Percentiles rank a stretch among this genome's conserved stretches.
These are phyloP conservation scores for Botryotinia convoluta DNA, from an alignment of 2,329 filamentous ascomycete genomes.

Conservation along the genomic window DNA sequence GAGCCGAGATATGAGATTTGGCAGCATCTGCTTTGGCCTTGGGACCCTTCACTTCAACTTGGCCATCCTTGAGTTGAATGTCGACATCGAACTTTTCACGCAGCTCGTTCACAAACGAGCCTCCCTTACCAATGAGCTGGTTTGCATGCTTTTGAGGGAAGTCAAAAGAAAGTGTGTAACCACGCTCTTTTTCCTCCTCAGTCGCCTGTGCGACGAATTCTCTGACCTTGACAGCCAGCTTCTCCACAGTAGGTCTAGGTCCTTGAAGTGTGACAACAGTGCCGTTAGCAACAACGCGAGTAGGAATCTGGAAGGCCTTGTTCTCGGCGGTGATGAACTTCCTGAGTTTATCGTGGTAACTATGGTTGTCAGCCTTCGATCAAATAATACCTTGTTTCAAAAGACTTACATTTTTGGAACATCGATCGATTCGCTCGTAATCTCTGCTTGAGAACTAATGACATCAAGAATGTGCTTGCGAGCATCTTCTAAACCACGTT, in stretches of 20 bases:
- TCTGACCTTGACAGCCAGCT: constrained; percentile 68
- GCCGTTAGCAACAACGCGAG: constrained; percentile 57
- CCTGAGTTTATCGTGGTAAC: constrained; percentile 60
- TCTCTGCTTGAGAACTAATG: constrained; percentile 57
- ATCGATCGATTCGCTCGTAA: constrained; percentile 52
- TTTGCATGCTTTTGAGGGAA: constrained; percentile 96
- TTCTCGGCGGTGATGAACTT: constrained; percentile 66
- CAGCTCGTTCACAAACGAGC: constrained; percentile 63
- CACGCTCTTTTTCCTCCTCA: constrained; percentile 89
- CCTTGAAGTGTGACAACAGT: constrained; percentile 72
- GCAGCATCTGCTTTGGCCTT: constrained; percentile 90
- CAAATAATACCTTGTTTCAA: too few species aligned
- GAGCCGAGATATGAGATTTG: constrained; percentile 73
- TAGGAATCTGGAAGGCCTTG: constrained; percentile 57
- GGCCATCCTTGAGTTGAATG: constrained; percentile 89
- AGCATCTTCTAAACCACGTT: constrained; percentile 55
- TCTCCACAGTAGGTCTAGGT: constrained; percentile 68
- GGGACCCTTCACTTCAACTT: constrained; percentile 92
- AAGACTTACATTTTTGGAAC: constrained; percentile 54
- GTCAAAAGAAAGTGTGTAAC: constrained; percentile 81
- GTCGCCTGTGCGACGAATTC: constrained; percentile 84
- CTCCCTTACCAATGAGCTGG: constrained; percentile 69
- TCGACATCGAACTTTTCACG: constrained; percentile 67
- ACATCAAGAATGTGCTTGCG: constrained; percentile 56
- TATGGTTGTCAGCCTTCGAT: constrained; percentile 38